phyloP scores from a whole-genome alignment of 1,284 basidiomycete species.

The Malassezia pachydermatis region DNA sequence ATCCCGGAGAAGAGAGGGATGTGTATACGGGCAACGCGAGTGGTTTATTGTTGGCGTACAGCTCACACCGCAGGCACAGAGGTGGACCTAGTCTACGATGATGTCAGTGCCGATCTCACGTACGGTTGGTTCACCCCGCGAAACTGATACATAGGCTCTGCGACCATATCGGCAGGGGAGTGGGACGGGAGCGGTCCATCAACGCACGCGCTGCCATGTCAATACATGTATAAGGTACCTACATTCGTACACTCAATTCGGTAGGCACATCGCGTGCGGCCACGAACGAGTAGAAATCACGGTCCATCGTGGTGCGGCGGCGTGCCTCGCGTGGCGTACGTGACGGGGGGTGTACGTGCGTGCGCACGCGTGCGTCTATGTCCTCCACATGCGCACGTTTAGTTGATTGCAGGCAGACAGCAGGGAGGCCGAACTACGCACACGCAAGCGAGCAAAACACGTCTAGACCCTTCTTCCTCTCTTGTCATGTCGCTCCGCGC shows the following conservation, averaged over 20 bases:
- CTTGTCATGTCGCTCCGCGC: not conserved
- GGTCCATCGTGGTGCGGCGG: conserved; percentile 36
- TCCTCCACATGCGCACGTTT: conserved; percentile 14
- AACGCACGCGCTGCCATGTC: conserved; percentile 20
- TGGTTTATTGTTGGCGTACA: conserved; percentile 84
- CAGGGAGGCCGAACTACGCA: not conserved
- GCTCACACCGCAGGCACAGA: conserved; percentile 79
- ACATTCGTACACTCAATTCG: conserved; percentile 29
- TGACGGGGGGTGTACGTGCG: no score
- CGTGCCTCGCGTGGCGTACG: no score
- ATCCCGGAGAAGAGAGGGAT: conserved; percentile 71
- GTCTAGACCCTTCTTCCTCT: no score
- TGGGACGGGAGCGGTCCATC: conserved; percentile 28
- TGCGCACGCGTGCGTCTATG: no score
- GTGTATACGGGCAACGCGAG: conserved; percentile 81
- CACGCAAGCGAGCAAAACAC: not conserved
- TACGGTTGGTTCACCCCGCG: not conserved
- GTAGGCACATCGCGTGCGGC: conserved; percentile 31
- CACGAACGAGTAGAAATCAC: conserved; percentile 42
- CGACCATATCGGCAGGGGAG: conserved; percentile 18
- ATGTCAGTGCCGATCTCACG: not conserved
- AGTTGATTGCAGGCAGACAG: not conserved
- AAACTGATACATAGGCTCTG: not conserved
- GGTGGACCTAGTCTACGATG: conserved; percentile 64
- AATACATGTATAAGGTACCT: not conserved